phyloP scores from a whole-genome alignment of 2,329 filamentous ascomycete genomes.

The Bipolaris oryzae region DNA sequence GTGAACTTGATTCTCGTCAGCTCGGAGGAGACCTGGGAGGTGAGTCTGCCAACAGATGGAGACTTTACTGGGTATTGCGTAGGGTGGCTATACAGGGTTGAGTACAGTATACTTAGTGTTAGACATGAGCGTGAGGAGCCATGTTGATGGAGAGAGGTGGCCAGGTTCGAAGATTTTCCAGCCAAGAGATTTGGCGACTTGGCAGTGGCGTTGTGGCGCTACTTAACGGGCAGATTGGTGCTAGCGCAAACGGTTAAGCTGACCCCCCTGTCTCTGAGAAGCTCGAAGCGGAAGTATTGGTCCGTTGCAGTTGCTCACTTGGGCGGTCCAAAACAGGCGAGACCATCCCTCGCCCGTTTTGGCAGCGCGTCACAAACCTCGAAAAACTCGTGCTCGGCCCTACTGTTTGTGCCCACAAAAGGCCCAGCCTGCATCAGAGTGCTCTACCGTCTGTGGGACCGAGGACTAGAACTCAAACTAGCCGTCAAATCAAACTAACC shows the following conservation, averaged over 20 bases:
- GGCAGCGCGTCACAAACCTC: background rate
- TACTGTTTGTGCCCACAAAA: background rate
- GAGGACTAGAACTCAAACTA: background rate
- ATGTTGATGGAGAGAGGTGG: background rate
- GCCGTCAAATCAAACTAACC: background rate
- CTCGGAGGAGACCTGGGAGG: background rate
- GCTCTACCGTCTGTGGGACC: background rate
- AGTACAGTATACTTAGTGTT: no score
- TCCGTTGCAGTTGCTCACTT: background rate
- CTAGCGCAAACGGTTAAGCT: background rate
- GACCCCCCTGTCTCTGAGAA: background rate
- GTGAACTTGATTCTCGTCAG: no score
- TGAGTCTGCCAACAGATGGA: background rate
- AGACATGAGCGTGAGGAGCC: constrained; percentile 9
- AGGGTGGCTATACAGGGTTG: constrained; percentile 5
- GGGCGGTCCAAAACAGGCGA: background rate
- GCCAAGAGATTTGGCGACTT: background rate
- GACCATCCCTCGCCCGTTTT: background rate
- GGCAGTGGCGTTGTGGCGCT: background rate
- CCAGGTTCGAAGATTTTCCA: background rate
- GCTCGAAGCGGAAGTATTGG: background rate
- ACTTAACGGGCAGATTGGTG: background rate
- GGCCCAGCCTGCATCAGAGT: background rate
- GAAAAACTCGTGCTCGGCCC: background rate
- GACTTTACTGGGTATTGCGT: no score